phyloP scores from a whole-genome alignment of 768 basidiomycete genomes.

The Galerina marginata region DNA sequence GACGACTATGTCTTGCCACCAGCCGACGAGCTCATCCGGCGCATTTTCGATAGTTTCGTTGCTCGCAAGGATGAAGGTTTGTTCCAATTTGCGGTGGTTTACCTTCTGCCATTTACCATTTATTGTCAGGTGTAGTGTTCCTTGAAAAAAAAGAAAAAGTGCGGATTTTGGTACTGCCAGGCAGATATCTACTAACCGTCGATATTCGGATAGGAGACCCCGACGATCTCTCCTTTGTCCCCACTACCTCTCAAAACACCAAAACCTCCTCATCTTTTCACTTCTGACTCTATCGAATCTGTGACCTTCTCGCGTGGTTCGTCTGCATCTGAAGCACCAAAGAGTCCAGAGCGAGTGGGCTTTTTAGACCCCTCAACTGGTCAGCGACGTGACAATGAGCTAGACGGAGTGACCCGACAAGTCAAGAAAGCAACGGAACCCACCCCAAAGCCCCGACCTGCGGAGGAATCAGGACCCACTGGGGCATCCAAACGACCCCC shows the following conservation, averaged over 20 bases:
- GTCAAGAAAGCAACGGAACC: constrained; percentile 6
- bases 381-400: constrained; percentile 15
- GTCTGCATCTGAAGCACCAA: constrained; percentile 17
- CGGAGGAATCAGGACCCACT: background rate
- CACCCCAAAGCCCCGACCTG: background rate
- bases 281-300: constrained; percentile 28
- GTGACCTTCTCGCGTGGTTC: constrained; percentile 21
- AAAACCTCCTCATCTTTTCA: constrained; percentile 26
- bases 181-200: no score
- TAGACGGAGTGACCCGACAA: constrained; percentile 3
- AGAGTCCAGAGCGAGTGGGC: constrained; percentile 9
- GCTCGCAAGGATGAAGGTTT: no score
- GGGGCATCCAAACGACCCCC: background rate
- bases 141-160: no score
- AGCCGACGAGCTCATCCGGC: no score
- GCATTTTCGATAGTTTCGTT: no score
- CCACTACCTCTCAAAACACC: constrained; percentile 11
- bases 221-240: no score
- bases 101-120: no score
- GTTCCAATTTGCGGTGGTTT: no score
- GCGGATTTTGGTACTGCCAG: no score
- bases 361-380: constrained; percentile 26
- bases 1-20: no score
- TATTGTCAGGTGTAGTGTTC: no score
- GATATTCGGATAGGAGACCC: no score